phyloP scores from a whole-genome alignment of 306 rosid genomes.

The Rosa chinensis region DNA sequence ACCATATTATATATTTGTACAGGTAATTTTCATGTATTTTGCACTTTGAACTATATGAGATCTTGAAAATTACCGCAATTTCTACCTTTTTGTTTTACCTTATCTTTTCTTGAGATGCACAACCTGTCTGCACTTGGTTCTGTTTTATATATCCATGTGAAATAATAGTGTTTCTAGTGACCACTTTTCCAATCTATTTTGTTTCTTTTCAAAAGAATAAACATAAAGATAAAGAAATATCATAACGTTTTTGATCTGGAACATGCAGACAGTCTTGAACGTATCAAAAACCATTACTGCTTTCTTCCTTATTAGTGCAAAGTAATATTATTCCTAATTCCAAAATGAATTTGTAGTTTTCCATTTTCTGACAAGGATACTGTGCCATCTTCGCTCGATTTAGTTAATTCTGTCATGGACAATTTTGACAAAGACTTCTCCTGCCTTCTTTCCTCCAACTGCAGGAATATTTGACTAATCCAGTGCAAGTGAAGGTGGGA shows the following conservation, averaged over 20 bases:
- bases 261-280: background rate
- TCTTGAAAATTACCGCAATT: no score
- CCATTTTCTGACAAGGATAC: background rate
- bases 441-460: slow-evolving; percentile 7
- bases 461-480: slow-evolving; percentile 76
- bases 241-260: background rate
- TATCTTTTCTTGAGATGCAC: background rate
- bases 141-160: background rate
- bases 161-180: background rate
- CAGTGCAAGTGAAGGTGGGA: slow-evolving; percentile 85
- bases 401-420: background rate
- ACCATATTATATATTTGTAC: background rate
- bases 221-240: background rate
- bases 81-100: no score
- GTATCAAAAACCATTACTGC: background rate
- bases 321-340: background rate
- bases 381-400: background rate
- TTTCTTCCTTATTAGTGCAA: background rate
- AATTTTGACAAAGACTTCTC: slow-evolving; percentile 1
- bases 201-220: background rate
- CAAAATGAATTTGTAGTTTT: background rate
- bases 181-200: background rate
- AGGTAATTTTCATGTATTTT: background rate
- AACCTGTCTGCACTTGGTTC: background rate
- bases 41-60: background rate